These are phyloP conservation scores for Pseudoturritis turrita DNA, from an alignment of 345 rosid species.

Conservation along the genomic window DNA sequence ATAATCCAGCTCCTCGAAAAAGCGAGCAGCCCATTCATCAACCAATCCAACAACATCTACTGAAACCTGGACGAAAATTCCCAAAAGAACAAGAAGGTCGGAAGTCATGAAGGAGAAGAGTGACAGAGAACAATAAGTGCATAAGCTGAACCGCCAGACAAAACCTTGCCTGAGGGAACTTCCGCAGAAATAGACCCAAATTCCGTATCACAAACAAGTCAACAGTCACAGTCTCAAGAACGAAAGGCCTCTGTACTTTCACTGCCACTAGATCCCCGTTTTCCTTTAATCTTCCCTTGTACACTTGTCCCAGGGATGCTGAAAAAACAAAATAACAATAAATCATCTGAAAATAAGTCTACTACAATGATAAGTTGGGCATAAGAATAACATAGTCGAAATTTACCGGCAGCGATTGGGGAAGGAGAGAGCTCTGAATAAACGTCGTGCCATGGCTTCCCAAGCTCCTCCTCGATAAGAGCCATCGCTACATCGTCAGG, in stretches of 20 bases:
- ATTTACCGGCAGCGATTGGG: slow-evolving; percentile 91
- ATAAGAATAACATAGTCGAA: background rate
- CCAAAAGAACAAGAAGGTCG: slow-evolving; percentile 1
- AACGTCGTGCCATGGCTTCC: slow-evolving; percentile 76
- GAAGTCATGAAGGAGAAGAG: background rate
- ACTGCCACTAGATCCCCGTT: slow-evolving; percentile 94
- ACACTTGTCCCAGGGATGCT: slow-evolving; percentile 98
- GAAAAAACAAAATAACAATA: slow-evolving; percentile 29
- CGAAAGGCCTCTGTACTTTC: slow-evolving; percentile 94
- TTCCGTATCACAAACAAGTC: slow-evolving; percentile 83
- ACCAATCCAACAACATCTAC: slow-evolving; percentile 95
- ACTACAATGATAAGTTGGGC: background rate
- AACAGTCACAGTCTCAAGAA: slow-evolving; percentile 93
- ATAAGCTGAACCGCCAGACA: slow-evolving; percentile 19
- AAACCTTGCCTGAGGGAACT: slow-evolving; percentile 82
- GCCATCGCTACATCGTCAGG: slow-evolving; percentile 99
- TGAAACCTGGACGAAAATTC: slow-evolving; percentile 44
- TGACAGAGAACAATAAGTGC: slow-evolving; percentile 1
- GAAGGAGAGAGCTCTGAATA: slow-evolving; percentile 94
- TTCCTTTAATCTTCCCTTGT: slow-evolving; percentile 84
- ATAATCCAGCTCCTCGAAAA: slow-evolving; percentile 97
- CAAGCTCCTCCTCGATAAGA: slow-evolving; percentile 90
- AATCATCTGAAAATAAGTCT: background rate
- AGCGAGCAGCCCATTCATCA: slow-evolving; percentile 99
- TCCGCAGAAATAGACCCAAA: slow-evolving; percentile 75